Conservation (phyloP, 345 rosid species). For the Linum usitatissimum region DNA sequence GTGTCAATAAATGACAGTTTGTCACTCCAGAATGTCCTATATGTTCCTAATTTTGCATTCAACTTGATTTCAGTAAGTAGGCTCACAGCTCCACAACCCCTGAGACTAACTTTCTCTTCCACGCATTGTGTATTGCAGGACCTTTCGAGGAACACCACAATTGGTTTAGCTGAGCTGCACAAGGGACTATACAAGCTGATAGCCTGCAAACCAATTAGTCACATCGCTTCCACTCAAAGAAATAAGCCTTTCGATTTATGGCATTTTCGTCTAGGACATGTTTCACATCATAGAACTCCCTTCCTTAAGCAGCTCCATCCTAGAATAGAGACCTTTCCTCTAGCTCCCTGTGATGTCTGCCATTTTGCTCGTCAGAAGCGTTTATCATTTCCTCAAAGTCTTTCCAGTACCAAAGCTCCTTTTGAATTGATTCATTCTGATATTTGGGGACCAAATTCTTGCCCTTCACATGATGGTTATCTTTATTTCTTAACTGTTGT, state of each 20-base stretch:
- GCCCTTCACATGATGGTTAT: slow-evolving; percentile 1
- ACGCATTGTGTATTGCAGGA: background rate
- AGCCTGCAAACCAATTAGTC: background rate
- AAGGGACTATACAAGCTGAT: background rate
- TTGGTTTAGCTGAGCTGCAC: background rate
- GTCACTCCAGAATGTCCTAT: background rate
- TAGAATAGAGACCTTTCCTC: background rate
- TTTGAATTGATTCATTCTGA: background rate
- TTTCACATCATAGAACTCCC: background rate
- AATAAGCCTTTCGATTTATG: background rate
- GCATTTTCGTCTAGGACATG: background rate
- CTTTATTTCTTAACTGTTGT: background rate
- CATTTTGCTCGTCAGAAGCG: background rate
- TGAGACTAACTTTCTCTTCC: too few species aligned
- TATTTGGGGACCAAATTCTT: background rate
- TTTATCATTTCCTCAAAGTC: too few species aligned
- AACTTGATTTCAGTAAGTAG: too few species aligned
- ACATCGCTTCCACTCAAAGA: background rate
- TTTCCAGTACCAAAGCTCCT: too few species aligned
- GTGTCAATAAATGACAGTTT: background rate
- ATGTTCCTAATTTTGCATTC: too few species aligned
- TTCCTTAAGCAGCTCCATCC: background rate
- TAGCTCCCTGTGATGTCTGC: background rate
- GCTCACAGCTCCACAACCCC: too few species aligned
- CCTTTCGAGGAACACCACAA: background rate